Conservation (phyloP, 108 stramenopile genomes). For the Discostella stelligeroides region DNA sequence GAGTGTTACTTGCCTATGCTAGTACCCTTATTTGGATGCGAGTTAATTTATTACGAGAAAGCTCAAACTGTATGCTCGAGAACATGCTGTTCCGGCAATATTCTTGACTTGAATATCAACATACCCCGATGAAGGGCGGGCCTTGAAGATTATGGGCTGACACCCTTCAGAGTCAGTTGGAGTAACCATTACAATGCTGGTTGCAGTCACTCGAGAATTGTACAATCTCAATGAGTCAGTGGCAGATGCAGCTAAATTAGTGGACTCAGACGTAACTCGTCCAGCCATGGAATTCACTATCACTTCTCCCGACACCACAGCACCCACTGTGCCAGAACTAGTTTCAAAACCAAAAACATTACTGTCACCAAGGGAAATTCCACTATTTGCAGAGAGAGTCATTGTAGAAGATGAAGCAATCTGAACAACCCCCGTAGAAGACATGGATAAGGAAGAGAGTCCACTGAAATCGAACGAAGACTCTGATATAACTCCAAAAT, state of each 20-base stretch:
- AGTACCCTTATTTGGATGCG: too few species aligned
- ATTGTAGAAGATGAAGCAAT: conserved; percentile 17
- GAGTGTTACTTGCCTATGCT: too few species aligned
- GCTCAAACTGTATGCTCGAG: conserved; percentile 27
- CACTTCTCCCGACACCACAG: conserved; percentile 26
- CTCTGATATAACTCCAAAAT: conserved; percentile 38
- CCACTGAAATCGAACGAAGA: conserved; percentile 34
- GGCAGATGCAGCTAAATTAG: conserved; percentile 17
- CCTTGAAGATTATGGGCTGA: conserved; percentile 12
- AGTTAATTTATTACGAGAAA: conserved; percentile 36
- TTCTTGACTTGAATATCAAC: conserved; percentile 30
- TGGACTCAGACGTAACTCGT: conserved; percentile 23
- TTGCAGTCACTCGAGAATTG: conserved; percentile 27
- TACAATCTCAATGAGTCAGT: conserved; percentile 24
- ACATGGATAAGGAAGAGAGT: conserved; percentile 21
- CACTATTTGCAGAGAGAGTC: conserved; percentile 19
- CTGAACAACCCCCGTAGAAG: conserved; percentile 15
- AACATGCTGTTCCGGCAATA: conserved; percentile 16
- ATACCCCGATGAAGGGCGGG: conserved; percentile 12
- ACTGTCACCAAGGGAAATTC: conserved; percentile 40
- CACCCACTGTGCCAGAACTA: conserved; percentile 33
- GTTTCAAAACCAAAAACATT: conserved; percentile 40
- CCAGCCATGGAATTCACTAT: conserved; percentile 33
- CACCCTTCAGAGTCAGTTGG: conserved; percentile 21
- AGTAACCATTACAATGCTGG: conserved; percentile 35